Base-by-base conservation (phyloP, 371 early-diverging fungal genomes). In the Mucor velutinosus region DNA sequence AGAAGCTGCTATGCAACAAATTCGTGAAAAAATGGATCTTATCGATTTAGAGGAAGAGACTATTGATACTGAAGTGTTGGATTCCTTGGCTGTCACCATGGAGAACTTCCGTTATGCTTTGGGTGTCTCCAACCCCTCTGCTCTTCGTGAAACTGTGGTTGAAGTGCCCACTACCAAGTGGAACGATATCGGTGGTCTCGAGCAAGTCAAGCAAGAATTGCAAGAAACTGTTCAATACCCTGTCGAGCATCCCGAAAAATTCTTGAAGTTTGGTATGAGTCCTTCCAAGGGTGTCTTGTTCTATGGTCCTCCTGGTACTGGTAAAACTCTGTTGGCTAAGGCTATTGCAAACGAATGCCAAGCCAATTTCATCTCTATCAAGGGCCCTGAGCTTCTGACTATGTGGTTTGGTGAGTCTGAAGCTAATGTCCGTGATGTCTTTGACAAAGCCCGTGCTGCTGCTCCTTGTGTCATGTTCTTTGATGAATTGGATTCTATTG, bases 391-490 rank as follows among this genome's bases (percentile, higher is more conserved):
- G 82, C 89, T 99, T 65, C 86, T 99, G 64, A 99, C 98, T 59
- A 99, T 99, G 99, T 99, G 99, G 98, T 99, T 99, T 72, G 99
- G 99, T 82, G 99, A 99, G 81, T 98, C 98, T 37, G 99, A 99
- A 82, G 97, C 99, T 67, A 99, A 99, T 76, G 99, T 99, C 33
- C 94, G 99, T 65, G 99, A 99, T 78, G 96, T 99, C 27, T 99
- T 99, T 86, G 99, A 99, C 85, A 98, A 99, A 87, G 99, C 99
- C 10, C 92, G 99, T 75, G 97, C 99, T 17, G 99, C 99, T 43
- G 95, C 99, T 4, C 99, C 99, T 15, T 99, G 99, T 85, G 99
- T 99, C 37, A 93, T 99, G 93, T 99, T 99, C 95, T 99, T 99
- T 90, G 99, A 99, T 79, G 99, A 99, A 87, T 87, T 99, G 80